Percentiles rank a stretch among this genome's conserved stretches.
Conservation (phyloP, 2,329 filamentous ascomycete species). For the Penicillium sumatraense region DNA sequence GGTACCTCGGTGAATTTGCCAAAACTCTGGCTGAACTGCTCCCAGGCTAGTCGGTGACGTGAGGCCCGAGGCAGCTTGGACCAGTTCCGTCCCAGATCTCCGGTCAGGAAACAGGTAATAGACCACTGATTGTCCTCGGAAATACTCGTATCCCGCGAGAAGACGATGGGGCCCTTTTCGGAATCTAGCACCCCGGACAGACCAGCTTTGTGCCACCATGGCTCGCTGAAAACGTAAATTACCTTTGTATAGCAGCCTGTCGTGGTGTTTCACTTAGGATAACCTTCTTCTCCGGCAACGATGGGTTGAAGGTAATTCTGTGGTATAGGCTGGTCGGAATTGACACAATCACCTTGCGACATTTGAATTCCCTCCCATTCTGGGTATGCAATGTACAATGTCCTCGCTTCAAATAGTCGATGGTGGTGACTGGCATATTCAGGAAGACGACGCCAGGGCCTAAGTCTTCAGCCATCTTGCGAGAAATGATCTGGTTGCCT, state of each 20-base stretch:
- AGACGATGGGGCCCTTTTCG: slow-evolving; percentile 51
- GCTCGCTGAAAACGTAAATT: slow-evolving; percentile 48
- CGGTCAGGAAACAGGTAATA: slow-evolving; percentile 49
- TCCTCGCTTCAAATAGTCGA: not conserved
- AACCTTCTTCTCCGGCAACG: slow-evolving; percentile 35
- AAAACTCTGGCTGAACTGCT: slow-evolving; percentile 14
- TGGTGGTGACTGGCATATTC: not conserved
- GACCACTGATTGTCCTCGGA: slow-evolving; percentile 27
- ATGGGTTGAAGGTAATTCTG: slow-evolving; percentile 53
- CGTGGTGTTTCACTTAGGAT: slow-evolving; percentile 18
- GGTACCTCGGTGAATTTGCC: slow-evolving; percentile 8
- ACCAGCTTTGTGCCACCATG: slow-evolving; percentile 53
- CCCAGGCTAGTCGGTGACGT: slow-evolving; percentile 11
- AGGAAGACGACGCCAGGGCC: not conserved
- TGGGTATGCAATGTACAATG: slow-evolving; percentile 27
- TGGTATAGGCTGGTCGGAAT: slow-evolving; percentile 55
- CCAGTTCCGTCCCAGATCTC: slow-evolving; percentile 41
- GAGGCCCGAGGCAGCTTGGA: slow-evolving; percentile 8
- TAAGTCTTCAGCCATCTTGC: slow-evolving; percentile 37
- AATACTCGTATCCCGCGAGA: slow-evolving; percentile 52
- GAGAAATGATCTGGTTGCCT: slow-evolving; percentile 45
- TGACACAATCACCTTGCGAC: slow-evolving; percentile 51
- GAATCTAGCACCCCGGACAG: slow-evolving; percentile 54
- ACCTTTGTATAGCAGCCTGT: slow-evolving; percentile 47
- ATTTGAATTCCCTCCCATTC: slow-evolving; percentile 1